Evolutionary conservation across 495 filamentous ascomycete genomes (phyloP), one percentile per base, ranked within the genome.

Genomic region (Bacidia rubella): DNA sequence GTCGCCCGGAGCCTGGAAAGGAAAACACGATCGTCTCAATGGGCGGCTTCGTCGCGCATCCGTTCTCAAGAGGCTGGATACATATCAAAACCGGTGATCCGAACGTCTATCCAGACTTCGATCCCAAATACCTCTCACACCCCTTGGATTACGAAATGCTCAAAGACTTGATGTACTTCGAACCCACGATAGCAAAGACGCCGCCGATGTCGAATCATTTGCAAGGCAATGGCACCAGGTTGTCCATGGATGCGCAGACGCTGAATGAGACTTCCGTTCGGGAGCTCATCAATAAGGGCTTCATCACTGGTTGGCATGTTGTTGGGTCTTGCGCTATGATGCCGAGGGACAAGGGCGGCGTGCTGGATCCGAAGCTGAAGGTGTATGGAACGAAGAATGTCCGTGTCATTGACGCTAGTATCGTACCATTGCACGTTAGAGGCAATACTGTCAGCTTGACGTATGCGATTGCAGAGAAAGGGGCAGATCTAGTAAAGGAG

Each of bases 401-500:
- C 17, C 65, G 76, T 3, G 66, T 78, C 0, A 65, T 75, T 3
- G 77, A 80, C 61, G 75, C 75, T 3, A 74, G 73, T 20, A 62
- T 82, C n/a, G 61, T 81, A 24, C 80, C 80, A 2, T 56, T 82
- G 48, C 69, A 80, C 23, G 67, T 77, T 2, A 63, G 67, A 12
- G 71, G 69, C 1, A 76, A 82, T 64, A 65, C 73, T 23, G 67
- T 68, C 23, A 62, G 71, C 1, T 76, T 71, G 0, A 62, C 79
- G 3, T 85, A 83, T 59, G 78, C 77, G 0, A 60, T 83, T 54
- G 78, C 77, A 1, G 78, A 83, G 58, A 74, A 70, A 63, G 77
- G 69, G 51, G 61, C 65, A n/a, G 64, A 68, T 50, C 15, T 67
- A 11, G 68, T 71, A 48, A 64, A 63, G 56, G 58, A 62, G 26